phyloP scores from a whole-genome alignment of 1,284 basidiomycete species.

The Rhodotorula sp. region DNA sequence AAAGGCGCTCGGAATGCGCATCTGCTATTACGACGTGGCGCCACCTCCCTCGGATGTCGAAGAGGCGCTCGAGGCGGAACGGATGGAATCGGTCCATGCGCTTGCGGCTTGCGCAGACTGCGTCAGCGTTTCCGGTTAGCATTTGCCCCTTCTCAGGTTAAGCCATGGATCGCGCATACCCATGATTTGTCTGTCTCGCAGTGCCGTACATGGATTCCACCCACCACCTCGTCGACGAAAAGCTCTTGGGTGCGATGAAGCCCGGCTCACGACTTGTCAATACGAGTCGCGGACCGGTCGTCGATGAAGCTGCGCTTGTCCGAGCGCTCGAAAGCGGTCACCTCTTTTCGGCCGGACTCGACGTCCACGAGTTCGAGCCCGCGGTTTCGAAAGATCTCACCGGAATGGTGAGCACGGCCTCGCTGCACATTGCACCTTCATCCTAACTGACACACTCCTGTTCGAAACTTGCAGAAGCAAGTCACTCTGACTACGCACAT shows the following conservation, averaged over 20 bases:
- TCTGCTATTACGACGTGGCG: constrained; percentile 12
- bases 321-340: constrained; percentile 5
- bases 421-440: no score
- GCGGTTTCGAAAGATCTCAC: constrained; percentile 8
- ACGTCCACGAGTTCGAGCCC: constrained; percentile 16
- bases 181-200: not conserved
- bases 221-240: constrained; percentile 10
- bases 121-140: constrained; percentile 9
- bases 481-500: constrained; percentile 13
- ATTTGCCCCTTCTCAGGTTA: not conserved
- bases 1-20: not conserved
- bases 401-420: constrained; percentile 1
- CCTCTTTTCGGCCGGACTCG: constrained; percentile 3
- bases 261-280: constrained; percentile 9
- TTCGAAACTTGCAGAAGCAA: constrained; percentile 1
- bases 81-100: constrained; percentile 2
- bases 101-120: constrained; percentile 3
- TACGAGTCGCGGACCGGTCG: constrained; percentile 9
- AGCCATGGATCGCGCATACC: no score
- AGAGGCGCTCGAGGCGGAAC: not conserved
- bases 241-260: not conserved
- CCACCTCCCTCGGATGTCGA: not conserved
- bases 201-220: constrained; percentile 8
- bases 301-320: constrained; percentile 6
- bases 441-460: no score